These are phyloP conservation scores for Coemansia brasiliensis DNA, from an alignment of 192 early-diverging fungal species.

Conservation along the genomic window DNA sequence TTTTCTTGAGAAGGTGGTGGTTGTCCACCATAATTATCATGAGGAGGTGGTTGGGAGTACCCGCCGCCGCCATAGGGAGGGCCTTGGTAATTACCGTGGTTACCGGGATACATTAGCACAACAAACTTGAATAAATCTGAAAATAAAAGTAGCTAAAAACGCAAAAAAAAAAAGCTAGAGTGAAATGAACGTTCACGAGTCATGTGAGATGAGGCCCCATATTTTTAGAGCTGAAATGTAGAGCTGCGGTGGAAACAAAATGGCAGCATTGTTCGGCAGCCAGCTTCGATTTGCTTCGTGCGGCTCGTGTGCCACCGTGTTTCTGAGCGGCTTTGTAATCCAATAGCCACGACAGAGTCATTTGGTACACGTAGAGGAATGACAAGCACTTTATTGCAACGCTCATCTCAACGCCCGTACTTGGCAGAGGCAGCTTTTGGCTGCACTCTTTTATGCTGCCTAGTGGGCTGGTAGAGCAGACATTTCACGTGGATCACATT, in stretches of 20 bases:
- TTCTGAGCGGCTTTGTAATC: constrained; percentile 30
- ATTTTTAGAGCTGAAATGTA: not conserved
- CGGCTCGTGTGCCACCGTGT: constrained; percentile 51
- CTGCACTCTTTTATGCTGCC: constrained; percentile 8
- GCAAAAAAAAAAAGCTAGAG: constrained; percentile 2
- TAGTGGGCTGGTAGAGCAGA: constrained; percentile 51
- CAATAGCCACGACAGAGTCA: constrained; percentile 37
- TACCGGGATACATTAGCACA: constrained; percentile 38
- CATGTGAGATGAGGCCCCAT: constrained; percentile 9
- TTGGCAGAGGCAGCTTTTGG: constrained; percentile 10
- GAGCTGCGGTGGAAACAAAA: constrained; percentile 5
- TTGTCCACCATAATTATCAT: constrained; percentile 1
- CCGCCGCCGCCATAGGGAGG: constrained; percentile 11
- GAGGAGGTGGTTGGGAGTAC: constrained; percentile 3
- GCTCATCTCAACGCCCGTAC: constrained; percentile 52
- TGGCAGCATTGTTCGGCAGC: not conserved
- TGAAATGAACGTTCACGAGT: constrained; percentile 3
- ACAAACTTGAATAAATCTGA: not conserved
- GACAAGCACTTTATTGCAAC: constrained; percentile 3
- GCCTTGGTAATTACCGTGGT: constrained; percentile 27
- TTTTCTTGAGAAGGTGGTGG: constrained; percentile 16
- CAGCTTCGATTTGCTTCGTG: constrained; percentile 13
- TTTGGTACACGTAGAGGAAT: constrained; percentile 37
- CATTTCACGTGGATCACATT: not conserved
- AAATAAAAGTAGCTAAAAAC: not conserved